phyloP scores from a whole-genome alignment of 2,329 filamentous ascomycete genomes.

The Monascus ruber region DNA sequence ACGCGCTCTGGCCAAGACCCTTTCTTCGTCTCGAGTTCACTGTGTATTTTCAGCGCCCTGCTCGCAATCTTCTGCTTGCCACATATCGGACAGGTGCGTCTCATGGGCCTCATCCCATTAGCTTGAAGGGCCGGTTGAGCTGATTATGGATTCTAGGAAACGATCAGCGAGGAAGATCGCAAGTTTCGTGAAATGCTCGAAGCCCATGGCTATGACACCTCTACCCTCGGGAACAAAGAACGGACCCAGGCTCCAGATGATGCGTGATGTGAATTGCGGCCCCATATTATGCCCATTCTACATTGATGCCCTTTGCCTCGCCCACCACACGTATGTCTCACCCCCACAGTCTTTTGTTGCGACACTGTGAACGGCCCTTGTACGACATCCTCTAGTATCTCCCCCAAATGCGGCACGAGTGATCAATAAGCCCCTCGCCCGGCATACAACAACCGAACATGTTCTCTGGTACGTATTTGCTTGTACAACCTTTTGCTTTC shows the following conservation, averaged over 20 bases:
- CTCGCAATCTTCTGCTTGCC: slow-evolving; percentile 60
- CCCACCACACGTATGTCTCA: too few species aligned
- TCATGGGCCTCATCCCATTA: neutral
- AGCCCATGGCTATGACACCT: slow-evolving; percentile 64
- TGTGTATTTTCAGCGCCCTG: slow-evolving; percentile 64
- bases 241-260: neutral
- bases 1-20: slow-evolving; percentile 65
- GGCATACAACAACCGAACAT: too few species aligned
- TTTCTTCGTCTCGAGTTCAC: slow-evolving; percentile 69
- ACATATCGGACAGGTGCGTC: slow-evolving; percentile 49
- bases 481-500: too few species aligned
- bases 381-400: too few species aligned
- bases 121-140: slow-evolving; percentile 11
- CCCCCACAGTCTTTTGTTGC: too few species aligned
- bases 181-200: slow-evolving; percentile 65
- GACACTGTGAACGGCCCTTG: too few species aligned
- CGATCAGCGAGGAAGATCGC: slow-evolving; percentile 65
- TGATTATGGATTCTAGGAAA: slow-evolving; percentile 46
- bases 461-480: too few species aligned
- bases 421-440: too few species aligned
- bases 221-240: slow-evolving; percentile 38
- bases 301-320: too few species aligned
- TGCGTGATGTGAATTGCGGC: too few species aligned
- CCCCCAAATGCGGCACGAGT: too few species aligned
- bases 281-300: too few species aligned